A percentile compares a stretch with the other conserved stretches of the same genome.
phyloP scores from a whole-genome alignment of 441 rosid genomes.

The Populus tomentosa region DNA sequence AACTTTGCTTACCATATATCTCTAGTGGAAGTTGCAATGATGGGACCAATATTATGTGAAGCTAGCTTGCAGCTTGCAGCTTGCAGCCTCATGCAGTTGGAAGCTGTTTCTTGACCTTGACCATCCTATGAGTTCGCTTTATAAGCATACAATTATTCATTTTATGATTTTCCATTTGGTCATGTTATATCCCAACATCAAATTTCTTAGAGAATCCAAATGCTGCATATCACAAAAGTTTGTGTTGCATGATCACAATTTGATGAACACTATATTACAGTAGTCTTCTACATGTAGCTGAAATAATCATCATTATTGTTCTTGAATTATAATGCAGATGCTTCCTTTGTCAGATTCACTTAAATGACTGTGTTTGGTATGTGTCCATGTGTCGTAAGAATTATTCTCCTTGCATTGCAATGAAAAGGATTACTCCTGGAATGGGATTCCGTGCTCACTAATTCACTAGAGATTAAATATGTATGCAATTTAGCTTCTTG shows the following conservation, averaged over 20 bases:
- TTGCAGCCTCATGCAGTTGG: neutral
- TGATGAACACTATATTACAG: neutral
- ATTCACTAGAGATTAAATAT: neutral
- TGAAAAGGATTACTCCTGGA: neutral
- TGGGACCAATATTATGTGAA: neutral
- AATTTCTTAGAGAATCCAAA: neutral
- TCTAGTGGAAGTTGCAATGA: neutral
- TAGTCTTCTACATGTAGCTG: neutral
- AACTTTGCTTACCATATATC: neutral
- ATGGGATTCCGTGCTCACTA: neutral
- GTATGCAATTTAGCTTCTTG: neutral
- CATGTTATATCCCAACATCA: neutral
- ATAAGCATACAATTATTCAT: neutral
- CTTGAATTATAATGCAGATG: neutral
- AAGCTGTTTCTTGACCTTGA: neutral
- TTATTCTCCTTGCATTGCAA: neutral
- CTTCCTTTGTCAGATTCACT: neutral
- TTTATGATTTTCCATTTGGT: neutral
- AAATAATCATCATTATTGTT: neutral
- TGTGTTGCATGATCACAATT: neutral
- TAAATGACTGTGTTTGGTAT: neutral
- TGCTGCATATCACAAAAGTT: neutral
- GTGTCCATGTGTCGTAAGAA: neutral
- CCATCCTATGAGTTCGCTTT: neutral
- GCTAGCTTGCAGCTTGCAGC: too few species aligned